Evolutionary conservation across 192 early-diverging fungal species (phyloP).

Genomic region (Diversispora epigaea): DNA sequence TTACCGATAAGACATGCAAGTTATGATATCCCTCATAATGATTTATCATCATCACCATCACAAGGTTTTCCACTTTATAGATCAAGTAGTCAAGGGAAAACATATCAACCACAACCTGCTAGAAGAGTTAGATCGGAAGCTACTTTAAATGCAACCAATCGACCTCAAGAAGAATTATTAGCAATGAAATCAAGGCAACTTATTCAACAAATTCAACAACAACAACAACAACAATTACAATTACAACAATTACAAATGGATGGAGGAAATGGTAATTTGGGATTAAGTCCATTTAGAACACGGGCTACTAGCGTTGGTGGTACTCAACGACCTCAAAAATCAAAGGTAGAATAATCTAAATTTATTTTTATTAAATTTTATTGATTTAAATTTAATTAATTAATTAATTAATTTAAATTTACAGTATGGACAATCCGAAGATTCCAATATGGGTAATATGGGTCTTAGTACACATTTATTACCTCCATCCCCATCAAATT

Average conservation of each 20-base stretch:
- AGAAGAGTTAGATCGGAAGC: conserved; percentile 46
- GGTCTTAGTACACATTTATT: too few species aligned
- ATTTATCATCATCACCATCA: too few species aligned
- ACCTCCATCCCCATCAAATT: conserved; percentile 2
- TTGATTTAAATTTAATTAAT: too few species aligned
- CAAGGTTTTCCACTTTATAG: background rate
- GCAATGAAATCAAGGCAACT: conserved; percentile 42
- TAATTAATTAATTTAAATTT: too few species aligned
- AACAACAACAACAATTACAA: too few species aligned
- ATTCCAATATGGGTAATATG: too few species aligned
- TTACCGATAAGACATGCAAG: conserved; percentile 6
- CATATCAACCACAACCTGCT: background rate
- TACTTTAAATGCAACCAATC: conserved; percentile 36
- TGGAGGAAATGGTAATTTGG: conserved; percentile 18
- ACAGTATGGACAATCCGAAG: too few species aligned
- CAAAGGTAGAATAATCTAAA: conserved; percentile 10
- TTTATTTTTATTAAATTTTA: too few species aligned
- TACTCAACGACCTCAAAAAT: background rate
- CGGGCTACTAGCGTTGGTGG: conserved; percentile 4
- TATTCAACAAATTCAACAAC: too few species aligned
- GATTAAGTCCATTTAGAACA: background rate
- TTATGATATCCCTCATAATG: conserved; percentile 1
- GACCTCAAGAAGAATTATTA: conserved; percentile 45
- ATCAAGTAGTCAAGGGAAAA: conserved; percentile 17
- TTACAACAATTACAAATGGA: too few species aligned